Percentiles rank a stretch among this genome's conserved stretches.
These are phyloP conservation scores for Pseudonitzschia delicatissima DNA, from an alignment of 108 stramenopile species.

Conservation along the genomic window DNA sequence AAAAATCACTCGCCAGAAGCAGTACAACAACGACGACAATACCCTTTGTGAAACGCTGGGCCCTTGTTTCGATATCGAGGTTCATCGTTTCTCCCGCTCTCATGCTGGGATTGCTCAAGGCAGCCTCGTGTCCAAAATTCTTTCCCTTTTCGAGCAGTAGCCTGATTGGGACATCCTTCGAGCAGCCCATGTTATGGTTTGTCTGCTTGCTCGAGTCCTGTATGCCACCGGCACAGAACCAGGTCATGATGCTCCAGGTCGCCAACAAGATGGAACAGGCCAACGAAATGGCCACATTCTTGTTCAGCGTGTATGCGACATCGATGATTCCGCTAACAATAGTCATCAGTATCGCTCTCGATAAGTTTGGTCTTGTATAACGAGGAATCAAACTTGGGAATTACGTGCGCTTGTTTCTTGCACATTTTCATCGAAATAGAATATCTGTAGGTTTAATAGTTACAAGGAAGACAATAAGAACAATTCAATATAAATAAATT, in stretches of 20 bases:
- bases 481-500: no score
- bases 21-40: background rate
- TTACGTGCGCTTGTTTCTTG: no score
- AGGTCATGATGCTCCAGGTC: conserved; percentile 42
- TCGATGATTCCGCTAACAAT: conserved; percentile 35
- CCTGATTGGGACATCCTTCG: background rate
- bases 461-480: no score
- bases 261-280: conserved; percentile 31
- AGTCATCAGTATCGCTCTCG: conserved; percentile 16
- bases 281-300: conserved; percentile 30
- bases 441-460: no score
- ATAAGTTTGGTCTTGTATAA: conserved; percentile 2
- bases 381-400: background rate
- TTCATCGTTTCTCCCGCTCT: conserved; percentile 30
- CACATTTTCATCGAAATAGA: no score
- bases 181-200: conserved; percentile 36
- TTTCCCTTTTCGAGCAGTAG: background rate
- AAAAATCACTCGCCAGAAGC: background rate
- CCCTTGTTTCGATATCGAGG: conserved; percentile 24
- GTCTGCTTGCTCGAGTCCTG: conserved; percentile 30
- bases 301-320: conserved; percentile 27
- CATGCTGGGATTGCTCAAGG: conserved; percentile 17
- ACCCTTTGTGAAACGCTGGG: conserved; percentile 11
- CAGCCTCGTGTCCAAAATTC: background rate
- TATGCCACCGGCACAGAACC: conserved; percentile 56